Evolutionary conservation across 2,329 filamentous ascomycete genomes (phyloP).

Genomic region (Ceratocystis papillata): DNA sequence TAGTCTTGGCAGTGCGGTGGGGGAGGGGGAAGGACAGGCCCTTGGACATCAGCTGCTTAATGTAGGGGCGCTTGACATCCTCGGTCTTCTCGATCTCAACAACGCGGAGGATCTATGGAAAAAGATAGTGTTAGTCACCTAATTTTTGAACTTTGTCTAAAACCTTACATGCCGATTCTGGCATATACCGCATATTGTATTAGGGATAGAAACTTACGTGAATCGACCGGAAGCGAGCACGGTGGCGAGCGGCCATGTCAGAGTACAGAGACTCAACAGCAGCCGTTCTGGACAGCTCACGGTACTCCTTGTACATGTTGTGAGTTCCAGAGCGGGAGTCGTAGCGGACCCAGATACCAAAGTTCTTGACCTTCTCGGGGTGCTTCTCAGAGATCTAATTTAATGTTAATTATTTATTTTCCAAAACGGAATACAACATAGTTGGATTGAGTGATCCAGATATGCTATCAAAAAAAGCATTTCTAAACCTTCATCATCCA

Average conservation of each 20-base stretch:
- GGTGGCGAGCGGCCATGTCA: constrained; percentile 99
- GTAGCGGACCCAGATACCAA: constrained; percentile 99
- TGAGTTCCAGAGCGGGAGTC: constrained; percentile 99
- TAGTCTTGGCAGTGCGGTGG: constrained; percentile 79
- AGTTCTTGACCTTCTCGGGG: constrained; percentile 99
- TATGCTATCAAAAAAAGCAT: background rate
- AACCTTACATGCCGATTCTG: background rate
- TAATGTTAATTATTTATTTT: constrained; percentile 1
- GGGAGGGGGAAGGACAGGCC: constrained; percentile 95
- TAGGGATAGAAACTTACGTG: constrained; percentile 58
- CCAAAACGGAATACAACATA: background rate
- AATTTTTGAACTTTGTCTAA: background rate
- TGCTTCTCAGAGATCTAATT: constrained; percentile 92
- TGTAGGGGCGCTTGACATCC: constrained; percentile 96
- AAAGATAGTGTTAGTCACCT: constrained; percentile 5
- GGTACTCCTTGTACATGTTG: constrained; percentile 99
- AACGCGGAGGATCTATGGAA: constrained; percentile 80
- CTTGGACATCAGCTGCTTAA: constrained; percentile 96
- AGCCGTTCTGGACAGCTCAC: constrained; percentile 91
- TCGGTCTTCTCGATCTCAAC: constrained; percentile 92
- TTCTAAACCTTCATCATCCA: background rate
- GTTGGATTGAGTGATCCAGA: background rate
- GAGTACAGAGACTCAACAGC: constrained; percentile 96
- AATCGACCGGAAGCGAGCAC: constrained; percentile 89
- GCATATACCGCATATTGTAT: background rate